Evolutionary conservation across 2,329 filamentous ascomycete genomes (phyloP).

Genomic region (Fusarium chuoi): DNA sequence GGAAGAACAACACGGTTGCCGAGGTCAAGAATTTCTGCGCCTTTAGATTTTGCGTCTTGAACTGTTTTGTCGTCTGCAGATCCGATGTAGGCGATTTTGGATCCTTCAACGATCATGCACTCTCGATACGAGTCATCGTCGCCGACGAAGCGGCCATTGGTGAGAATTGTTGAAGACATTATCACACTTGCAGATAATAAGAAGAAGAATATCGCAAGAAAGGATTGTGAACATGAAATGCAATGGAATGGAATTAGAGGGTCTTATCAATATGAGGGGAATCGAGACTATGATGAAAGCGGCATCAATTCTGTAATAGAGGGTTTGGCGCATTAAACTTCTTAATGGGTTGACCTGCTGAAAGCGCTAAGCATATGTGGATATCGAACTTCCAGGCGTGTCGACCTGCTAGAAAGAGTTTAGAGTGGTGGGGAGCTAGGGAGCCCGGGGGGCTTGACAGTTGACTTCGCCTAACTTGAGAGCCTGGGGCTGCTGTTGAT

Average conservation of each 20-base stretch:
- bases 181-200: not conserved
- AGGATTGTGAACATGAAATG: not conserved
- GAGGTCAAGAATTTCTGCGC: conserved; percentile 43
- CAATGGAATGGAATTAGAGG: not conserved
- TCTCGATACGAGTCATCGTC: not conserved
- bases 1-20: conserved; percentile 53
- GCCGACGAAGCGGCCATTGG: not conserved
- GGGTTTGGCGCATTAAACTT: not conserved
- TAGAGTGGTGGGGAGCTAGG: not conserved
- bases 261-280: not conserved
- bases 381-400: not conserved
- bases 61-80: not conserved
- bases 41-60: not conserved
- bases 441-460: accelerated
- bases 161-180: not conserved
- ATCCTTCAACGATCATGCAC: conserved; percentile 11
- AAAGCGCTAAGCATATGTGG: no score
- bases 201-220: accelerated
- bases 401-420: not conserved
- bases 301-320: not conserved
- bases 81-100: conserved; percentile 21
- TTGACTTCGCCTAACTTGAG: not conserved
- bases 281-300: not conserved
- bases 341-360: not conserved
- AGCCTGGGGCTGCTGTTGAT: not conserved